Base-by-base conservation (phyloP, 2,329 filamentous ascomycete species). In the Alternaria panax region DNA sequence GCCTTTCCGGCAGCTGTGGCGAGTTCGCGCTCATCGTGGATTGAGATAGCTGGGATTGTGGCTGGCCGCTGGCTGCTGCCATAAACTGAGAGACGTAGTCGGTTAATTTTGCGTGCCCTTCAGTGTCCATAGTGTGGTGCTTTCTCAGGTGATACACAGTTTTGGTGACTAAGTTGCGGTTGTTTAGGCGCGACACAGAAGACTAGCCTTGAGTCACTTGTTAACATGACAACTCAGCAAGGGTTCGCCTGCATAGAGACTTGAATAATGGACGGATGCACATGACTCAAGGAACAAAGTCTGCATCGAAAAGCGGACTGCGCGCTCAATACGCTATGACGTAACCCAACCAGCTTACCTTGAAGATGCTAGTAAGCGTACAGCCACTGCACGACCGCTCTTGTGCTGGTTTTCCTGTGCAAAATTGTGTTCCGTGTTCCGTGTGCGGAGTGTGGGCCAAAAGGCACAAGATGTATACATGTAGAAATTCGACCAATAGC, bases 161-260 rank as follows among this genome's bases (percentile, higher is more conserved):
- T 28, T 34, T 34, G 20, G 5, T 25, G 1, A 14, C 45, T 48
- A 48, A 18, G 30, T 48, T 4, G 5, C 1, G 20, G 5, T 24
- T 24, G 45, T 14, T 20, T 36, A 18, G 45, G 30, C 28, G 45
- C 20, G 30, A 36, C 45, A 18, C 45, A 32, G 18, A 24, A 47
- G 45, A 47, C 30, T 32, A 47, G 18, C 38, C 42, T 54, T 68
- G 59, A 69, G 63, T 65, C 66, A 66, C 57, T 55, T 7, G 53
- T 61, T 62, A 64, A 70, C 66, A 66, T 69, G 62, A 60, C 57
- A 58, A 38, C 47, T 58, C 54, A 59, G 63, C 64, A 66, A 67
- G 63, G 63, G 58, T 58, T 57, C 57, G 47, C 52, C 64, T 62
- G 59, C 53, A 65, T 66, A 63, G 54, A 40, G 66, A 59, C 59